Evolutionary conservation across 257 asterid species (phyloP), one percentile per base, ranked within the genome.

Genomic region (Solanum medicagineum): DNA sequence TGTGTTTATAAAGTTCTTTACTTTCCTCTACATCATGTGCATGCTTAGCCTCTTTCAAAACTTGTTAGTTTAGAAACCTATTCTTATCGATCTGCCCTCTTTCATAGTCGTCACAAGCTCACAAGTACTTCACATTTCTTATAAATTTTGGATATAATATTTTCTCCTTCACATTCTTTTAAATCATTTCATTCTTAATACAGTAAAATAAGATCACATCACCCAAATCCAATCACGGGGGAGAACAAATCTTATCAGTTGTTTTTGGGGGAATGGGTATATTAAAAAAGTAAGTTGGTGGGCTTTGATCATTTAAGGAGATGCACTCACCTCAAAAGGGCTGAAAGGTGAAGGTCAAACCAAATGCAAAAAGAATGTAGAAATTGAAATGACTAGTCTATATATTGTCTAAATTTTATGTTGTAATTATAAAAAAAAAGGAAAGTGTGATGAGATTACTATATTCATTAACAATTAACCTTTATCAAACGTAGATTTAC

Each of bases 341-440:
- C 87, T 90, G 98, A 94, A 94, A 94, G 97, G 81, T 87, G 86
- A 85, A 92, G 93, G 92, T 91, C 94, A 90, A 93, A 89, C 82
- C 88, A 80, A 89, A 91, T 73, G 90, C 85, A 80, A 88, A 81
- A 86, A 54, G 83, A 85, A 62, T 83, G 90, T 56, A 70, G 63
- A 32, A 40, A 59, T 32, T n/a, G 90, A 85, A 44, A 84, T 84
- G 84, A 59, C 87, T 60, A 6, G 42, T 80, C 80, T 82, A 77
- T 15, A 3, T 77, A 56, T 59, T n/a, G n/a, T 45, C 20, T 7
- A 45, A 47, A n/a, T 45, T 74, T 13, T n/a, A 74, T 1, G n/a
- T 47, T 13, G 42, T 13, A 47, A 22, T 47, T 47, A 42, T 44
- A 5, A 42, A 42, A 29, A 29, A 22, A 19, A 71, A 5, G 2